Evolutionary conservation across 768 basidiomycete genomes (phyloP).

Genomic region (Multifurca ochricompacta): DNA sequence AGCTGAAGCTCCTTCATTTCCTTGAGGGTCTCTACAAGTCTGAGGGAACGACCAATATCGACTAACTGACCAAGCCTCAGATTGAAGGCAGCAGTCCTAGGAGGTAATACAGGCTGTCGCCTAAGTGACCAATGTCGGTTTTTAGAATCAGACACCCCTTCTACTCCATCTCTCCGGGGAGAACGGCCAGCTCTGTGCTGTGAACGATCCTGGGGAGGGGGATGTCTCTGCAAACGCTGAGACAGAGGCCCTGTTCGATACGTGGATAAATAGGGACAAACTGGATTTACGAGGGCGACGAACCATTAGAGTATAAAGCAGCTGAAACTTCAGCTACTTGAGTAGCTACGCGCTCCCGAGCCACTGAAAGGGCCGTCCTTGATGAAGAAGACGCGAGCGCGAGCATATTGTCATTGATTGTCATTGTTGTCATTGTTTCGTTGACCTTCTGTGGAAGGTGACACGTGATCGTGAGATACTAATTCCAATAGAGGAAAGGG

Average conservation of each 20-base stretch:
- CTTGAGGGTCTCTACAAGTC: constrained; percentile 5
- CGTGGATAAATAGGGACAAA: neutral
- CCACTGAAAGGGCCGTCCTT: constrained; percentile 6
- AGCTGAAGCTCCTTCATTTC: constrained; percentile 14
- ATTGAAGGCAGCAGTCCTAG: constrained; percentile 4
- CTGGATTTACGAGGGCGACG: neutral
- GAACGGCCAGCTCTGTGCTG: neutral
- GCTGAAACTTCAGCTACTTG: neutral
- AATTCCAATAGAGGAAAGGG: neutral
- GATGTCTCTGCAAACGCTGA: neutral
- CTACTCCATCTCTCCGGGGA: neutral
- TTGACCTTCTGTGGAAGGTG: too few relatives aligned
- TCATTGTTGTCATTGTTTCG: too few relatives aligned
- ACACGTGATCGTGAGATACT: constrained; percentile 12
- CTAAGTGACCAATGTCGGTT: constrained; percentile 5
- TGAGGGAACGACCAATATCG: neutral
- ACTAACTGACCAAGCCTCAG: constrained; percentile 8
- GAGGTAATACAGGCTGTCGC: neutral
- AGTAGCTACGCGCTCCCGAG: constrained; percentile 8
- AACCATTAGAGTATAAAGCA: constrained; percentile 8
- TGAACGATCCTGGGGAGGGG: constrained; percentile 4
- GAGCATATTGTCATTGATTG: too few relatives aligned
- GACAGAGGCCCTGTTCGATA: neutral
- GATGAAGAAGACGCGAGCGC: constrained; percentile 17
- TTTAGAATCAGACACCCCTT: neutral